These are phyloP conservation scores for Blastobotrys illinoisensis DNA, from an alignment of 1,139 yeast genomes.

Conservation along the genomic window DNA sequence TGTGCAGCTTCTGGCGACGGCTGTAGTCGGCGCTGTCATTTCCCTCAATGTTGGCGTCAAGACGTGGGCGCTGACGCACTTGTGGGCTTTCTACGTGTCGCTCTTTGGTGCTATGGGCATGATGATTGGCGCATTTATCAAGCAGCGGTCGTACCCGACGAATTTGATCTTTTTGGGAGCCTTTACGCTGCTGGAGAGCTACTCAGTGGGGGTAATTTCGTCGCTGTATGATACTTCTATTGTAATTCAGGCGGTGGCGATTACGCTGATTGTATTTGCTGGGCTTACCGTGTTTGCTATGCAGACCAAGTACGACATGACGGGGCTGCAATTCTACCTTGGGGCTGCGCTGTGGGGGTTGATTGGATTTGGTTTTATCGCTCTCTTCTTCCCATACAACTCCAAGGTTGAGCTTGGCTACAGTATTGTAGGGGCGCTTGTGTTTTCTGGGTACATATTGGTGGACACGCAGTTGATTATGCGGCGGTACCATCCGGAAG, in stretches of 20 bases:
- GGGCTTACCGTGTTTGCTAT: conserved; percentile 75
- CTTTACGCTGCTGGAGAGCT: conserved; percentile 73
- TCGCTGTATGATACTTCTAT: conserved; percentile 58
- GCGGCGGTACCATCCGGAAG: conserved; percentile 79
- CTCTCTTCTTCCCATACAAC: conserved; percentile 61
- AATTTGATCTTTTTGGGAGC: conserved; percentile 53
- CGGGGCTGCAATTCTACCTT: conserved; percentile 63
- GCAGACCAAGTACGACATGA: conserved; percentile 77
- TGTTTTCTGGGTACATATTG: conserved; percentile 67
- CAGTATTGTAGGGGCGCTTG: conserved; percentile 66
- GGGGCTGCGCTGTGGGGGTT: conserved; percentile 61
- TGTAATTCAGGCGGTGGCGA: conserved; percentile 64
- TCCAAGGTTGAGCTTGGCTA: conserved; percentile 55
- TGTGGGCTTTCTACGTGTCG: conserved; percentile 57
- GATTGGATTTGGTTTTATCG: conserved; percentile 66
- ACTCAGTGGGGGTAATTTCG: conserved; percentile 63
- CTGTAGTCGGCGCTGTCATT: conserved; percentile 53
- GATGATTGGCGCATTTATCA: conserved; percentile 54
- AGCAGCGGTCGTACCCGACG: conserved; percentile 60
- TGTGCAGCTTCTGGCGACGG: conserved; percentile 58
- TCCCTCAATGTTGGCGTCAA: conserved; percentile 45
- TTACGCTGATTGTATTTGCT: conserved; percentile 63
- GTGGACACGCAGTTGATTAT: conserved; percentile 79
- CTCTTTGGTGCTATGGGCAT: conserved; percentile 56
- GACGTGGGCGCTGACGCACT: conserved; percentile 54